Base-by-base conservation (phyloP, 2,329 filamentous ascomycete genomes). In the Mycosphaerella sp. region DNA sequence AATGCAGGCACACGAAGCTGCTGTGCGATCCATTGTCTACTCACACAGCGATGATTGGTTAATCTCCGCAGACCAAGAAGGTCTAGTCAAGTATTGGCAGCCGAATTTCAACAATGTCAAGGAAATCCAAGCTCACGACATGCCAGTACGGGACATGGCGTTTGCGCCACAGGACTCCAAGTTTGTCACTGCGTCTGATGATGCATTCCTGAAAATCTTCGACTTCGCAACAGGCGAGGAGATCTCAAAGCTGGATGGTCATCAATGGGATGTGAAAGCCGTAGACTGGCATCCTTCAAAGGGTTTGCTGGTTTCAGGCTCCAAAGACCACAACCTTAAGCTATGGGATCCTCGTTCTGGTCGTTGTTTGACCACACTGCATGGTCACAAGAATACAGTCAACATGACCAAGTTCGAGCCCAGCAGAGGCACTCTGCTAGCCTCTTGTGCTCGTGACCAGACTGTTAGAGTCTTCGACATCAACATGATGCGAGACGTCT, bases 31-130 rank as follows among this genome's bases (percentile, higher is more conserved):
- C 8, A 78, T 91, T 44, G 83, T 84, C 60, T 98, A 95, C 76
- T 95, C 93, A 2, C 89, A 97, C 72, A 95, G 87, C 64, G 89
- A 95, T 68, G 93, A 98, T 73, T 98, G 93, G 92, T 78, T 98
- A 10, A 82, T 98, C 51, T 97, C 93, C 6, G 91, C 89, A 50
- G 93, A 97, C 68, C 91, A 97, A 70, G 90, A 93, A 63, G 93
- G 93, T 53, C 81, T 93, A 59, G 86, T 98, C 73, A 97, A 97
- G 74, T 98, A 98, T 74, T 97, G 92, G 89, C 90, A 96, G 71
- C 89, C 92, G 32, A 98, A 97, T 70, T 96, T 98, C 76, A 97
- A 98, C 78, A 96, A 97, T 66, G 90, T 97, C 56, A 89, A 97
- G 71, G 91, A 89, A 50, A 89, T 98, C 51, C 85, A 91, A 67